Conservation (phyloP, 139 green algal genomes). For the Penium margaritaceum region DNA sequence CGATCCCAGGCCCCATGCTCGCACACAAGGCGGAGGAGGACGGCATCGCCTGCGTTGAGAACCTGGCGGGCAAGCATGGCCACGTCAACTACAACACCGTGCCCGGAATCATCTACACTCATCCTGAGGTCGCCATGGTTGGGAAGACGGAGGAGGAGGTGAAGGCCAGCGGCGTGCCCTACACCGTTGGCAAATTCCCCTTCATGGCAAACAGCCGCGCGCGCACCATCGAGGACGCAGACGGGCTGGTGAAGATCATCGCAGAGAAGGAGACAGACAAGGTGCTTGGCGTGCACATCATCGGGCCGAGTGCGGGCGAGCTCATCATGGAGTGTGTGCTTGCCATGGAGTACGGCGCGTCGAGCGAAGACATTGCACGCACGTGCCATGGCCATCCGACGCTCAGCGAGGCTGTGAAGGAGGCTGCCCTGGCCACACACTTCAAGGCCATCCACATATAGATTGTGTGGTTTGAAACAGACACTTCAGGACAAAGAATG, state of each 20-base stretch:
- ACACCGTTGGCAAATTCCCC: constrained; percentile 86
- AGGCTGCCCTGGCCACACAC: constrained; percentile 77
- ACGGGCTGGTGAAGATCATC: constrained; percentile 84
- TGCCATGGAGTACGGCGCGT: constrained; percentile 87
- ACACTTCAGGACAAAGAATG: too few relatives aligned
- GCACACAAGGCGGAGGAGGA: constrained; percentile 99
- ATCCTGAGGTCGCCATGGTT: constrained; percentile 77
- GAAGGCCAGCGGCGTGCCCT: constrained; percentile 63
- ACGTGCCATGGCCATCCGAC: constrained; percentile 96
- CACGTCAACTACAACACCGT: constrained; percentile 98
- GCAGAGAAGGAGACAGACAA: constrained; percentile 81
- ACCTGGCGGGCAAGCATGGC: constrained; percentile 76
- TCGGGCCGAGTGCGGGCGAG: constrained; percentile 88
- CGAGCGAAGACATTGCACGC: constrained; percentile 84
- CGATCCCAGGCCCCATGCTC: constrained; percentile 87
- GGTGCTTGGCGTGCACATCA: constrained; percentile 91
- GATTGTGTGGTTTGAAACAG: too few relatives aligned
- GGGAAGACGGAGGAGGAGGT: constrained; percentile 75
- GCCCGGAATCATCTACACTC: constrained; percentile 94
- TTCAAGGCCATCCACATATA: constrained; percentile 91
- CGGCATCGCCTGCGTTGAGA: constrained; percentile 85
- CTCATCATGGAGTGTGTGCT: constrained; percentile 60
- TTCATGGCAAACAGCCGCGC: constrained; percentile 95
- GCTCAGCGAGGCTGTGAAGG: constrained; percentile 91
- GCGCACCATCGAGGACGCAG: constrained; percentile 71